Evolutionary conservation across 805 yeast species (phyloP), one percentile per base, ranked within the genome.

Genomic region (Saccharomycopsis oosterbeekiorum): DNA sequence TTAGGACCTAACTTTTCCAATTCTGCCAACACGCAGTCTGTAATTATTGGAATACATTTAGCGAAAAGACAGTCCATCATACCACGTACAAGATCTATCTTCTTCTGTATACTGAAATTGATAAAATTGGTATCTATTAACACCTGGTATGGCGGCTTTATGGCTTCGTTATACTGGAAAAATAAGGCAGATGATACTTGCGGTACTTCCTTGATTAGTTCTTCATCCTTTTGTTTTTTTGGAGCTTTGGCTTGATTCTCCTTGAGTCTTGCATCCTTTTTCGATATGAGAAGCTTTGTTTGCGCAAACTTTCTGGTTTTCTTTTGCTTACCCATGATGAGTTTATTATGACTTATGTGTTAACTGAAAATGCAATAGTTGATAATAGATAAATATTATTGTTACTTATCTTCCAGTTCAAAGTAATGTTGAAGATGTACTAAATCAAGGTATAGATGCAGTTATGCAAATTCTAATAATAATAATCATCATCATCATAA

Each of bases 11-110:
- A 78, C 71, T 94, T 94, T 69, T 94, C 99, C 73, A 94, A 78
- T 77, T 94, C 99, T 0, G 99, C 99, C 86, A 94, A 83, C 24
- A 94, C 99, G 76, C 99, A 94, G 73, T 94, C 99, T 2, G 99
- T 94, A 54, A 94, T 86, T 58, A 92, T 82, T 12, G 98, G 98
- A 56, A 93, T 89, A 77, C 97, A 91, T 71, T 94, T 90, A 55
- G 99, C 99, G 70, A 86, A 86, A 47, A 93, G 76, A 62, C 96
- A 82, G 72, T 93, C 98, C 98, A 94, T 93, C 87, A 94, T 87
- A 12, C 97, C 99, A 68, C 91, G 82, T n/a, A 90, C 92, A 10
- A 94, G 77, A 71, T 94, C 99, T 60, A 94, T 85, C 70, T 94
- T 94, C 76, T 94, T 94, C 73, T 91, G 97, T 66, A 94, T 93